Evolutionary conservation across 2,329 filamentous ascomycete genomes (phyloP).

Genomic region (Cordyceps javanica): DNA sequence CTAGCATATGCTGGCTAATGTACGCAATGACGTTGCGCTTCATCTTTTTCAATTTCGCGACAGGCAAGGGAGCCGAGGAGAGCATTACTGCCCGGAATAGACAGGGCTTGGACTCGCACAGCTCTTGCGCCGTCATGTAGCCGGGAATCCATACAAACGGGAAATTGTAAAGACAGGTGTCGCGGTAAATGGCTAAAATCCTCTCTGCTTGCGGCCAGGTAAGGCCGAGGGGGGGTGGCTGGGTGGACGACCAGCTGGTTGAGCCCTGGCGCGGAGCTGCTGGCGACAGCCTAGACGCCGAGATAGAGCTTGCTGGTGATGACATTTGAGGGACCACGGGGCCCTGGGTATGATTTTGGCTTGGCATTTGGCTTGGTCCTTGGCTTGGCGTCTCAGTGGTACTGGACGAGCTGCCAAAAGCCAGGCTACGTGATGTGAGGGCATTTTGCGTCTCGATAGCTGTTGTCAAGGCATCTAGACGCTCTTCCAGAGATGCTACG

Average conservation of each 20-base stretch:
- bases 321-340: slow-evolving; percentile 1
- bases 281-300: slow-evolving; percentile 2
- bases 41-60: slow-evolving; percentile 29
- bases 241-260: slow-evolving; percentile 4
- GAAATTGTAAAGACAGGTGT: slow-evolving; percentile 28
- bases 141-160: slow-evolving; percentile 32
- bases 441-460: slow-evolving; percentile 11
- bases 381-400: not conserved
- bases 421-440: slow-evolving; percentile 3
- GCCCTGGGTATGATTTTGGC: not conserved
- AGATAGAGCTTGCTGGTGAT: slow-evolving; percentile 12
- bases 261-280: slow-evolving; percentile 2
- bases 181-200: slow-evolving; percentile 28
- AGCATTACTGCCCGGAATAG: slow-evolving; percentile 34
- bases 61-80: slow-evolving; percentile 26
- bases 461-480: slow-evolving; percentile 18
- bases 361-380: not conserved
- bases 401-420: not conserved
- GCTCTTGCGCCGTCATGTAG: slow-evolving; percentile 22
- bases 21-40: slow-evolving; percentile 36
- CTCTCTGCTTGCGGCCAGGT: slow-evolving; percentile 33
- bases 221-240: slow-evolving; percentile 26
- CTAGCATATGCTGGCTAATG: slow-evolving; percentile 35
- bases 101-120: slow-evolving; percentile 31
- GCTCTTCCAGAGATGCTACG: slow-evolving; percentile 21